Percentiles rank a stretch among this genome's conserved stretches.
phyloP scores from a whole-genome alignment of 1,139 yeast species.

The Taiozyma onychis region DNA sequence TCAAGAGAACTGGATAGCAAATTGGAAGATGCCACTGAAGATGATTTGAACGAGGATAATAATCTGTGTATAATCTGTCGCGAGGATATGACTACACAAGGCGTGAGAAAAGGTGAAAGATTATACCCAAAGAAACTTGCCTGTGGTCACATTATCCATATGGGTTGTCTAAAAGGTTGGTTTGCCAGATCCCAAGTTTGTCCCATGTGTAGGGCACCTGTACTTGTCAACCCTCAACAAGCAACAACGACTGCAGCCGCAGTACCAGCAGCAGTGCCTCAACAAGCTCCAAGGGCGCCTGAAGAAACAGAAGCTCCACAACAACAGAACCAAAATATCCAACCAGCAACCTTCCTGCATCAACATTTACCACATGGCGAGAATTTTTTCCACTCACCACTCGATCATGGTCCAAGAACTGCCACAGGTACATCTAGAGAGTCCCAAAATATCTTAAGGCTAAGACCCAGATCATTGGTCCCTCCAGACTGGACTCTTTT shows the following conservation, averaged over 20 bases:
- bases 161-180: slow-evolving; percentile 92
- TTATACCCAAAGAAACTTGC: slow-evolving; percentile 65
- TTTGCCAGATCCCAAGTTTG: slow-evolving; percentile 85
- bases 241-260: background rate
- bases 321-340: slow-evolving; percentile 2
- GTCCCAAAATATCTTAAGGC: slow-evolving; percentile 1
- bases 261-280: background rate
- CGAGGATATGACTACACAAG: slow-evolving; percentile 61
- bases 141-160: slow-evolving; percentile 86
- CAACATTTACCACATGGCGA: slow-evolving; percentile 6
- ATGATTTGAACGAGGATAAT: slow-evolving; percentile 56
- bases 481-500: slow-evolving; percentile 24
- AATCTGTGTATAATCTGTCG: slow-evolving; percentile 78
- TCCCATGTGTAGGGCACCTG: slow-evolving; percentile 86
- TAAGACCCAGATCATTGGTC: slow-evolving; percentile 13
- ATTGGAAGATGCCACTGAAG: slow-evolving; percentile 52
- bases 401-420: background rate
- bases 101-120: slow-evolving; percentile 33
- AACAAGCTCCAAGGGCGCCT: slow-evolving; percentile 1
- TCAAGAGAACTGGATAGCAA: slow-evolving; percentile 60
- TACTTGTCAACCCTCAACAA: slow-evolving; percentile 28
- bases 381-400: slow-evolving; percentile 10
- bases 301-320: slow-evolving; percentile 2
- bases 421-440: background rate
- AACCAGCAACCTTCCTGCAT: background rate